A percentile compares a stretch with the other conserved stretches of the same genome.
phyloP scores from a whole-genome alignment of 495 filamentous ascomycete genomes.

The Penicillium chermesinum region DNA sequence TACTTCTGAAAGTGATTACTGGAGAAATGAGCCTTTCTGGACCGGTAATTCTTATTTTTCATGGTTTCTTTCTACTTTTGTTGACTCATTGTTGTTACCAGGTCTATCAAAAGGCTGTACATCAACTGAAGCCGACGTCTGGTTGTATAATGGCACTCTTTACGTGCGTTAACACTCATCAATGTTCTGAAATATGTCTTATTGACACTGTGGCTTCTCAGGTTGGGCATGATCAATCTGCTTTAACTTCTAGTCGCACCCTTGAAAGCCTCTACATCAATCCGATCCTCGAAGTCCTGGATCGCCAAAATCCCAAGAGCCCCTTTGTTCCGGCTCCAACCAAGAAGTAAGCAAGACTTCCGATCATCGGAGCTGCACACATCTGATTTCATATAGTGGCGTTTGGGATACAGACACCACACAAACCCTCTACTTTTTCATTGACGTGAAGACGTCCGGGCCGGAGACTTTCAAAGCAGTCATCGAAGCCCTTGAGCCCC shows the following conservation, averaged over 20 bases:
- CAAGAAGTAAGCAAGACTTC: constrained; percentile 27
- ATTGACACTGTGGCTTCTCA: constrained; percentile 2
- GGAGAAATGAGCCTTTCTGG: constrained; percentile 47
- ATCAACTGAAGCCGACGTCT: constrained; percentile 82
- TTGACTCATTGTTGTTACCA: constrained; percentile 5
- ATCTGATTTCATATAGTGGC: constrained; percentile 24
- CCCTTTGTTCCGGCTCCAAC: constrained; percentile 34
- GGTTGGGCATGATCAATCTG: constrained; percentile 53
- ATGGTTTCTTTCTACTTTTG: too few relatives aligned
- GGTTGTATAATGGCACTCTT: constrained; percentile 66
- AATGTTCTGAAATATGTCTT: not conserved
- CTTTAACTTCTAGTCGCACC: constrained; percentile 46
- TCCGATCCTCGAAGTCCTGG: constrained; percentile 49
- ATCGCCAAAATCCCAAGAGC: constrained; percentile 42
- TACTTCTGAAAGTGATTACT: constrained; percentile 33
- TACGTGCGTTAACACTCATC: constrained; percentile 28
- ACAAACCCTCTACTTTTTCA: constrained; percentile 63
- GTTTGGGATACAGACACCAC: constrained; percentile 46
- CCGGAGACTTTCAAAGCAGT: constrained; percentile 51
- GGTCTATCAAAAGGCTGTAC: constrained; percentile 57
- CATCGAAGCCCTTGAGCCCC: constrained; percentile 56
- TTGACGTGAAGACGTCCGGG: constrained; percentile 64
- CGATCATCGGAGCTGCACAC: not conserved
- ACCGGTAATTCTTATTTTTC: constrained; percentile 35
- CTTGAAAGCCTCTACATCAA: constrained; percentile 53